These are phyloP conservation scores for Vigna hirtella DNA, from an alignment of 306 rosid genomes.

Conservation along the genomic window DNA sequence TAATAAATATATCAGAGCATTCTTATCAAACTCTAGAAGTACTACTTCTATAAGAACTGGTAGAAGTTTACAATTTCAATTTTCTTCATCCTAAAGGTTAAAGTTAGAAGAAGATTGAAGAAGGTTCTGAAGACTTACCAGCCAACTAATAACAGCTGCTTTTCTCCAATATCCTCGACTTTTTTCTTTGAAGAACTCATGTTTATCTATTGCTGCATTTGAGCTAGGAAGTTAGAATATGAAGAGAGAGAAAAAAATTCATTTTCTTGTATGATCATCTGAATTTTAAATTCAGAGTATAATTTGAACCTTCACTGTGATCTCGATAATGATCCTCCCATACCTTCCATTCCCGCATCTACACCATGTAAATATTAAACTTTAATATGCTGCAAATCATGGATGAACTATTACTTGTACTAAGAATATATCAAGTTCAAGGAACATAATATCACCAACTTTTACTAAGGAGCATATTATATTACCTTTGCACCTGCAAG, in stretches of 20 bases:
- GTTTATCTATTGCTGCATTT: conserved; percentile 37
- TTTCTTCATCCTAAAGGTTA: neutral
- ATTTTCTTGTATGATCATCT: conserved; percentile 29
- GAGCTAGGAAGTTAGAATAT: conserved; percentile 11
- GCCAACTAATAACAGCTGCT: conserved; percentile 75
- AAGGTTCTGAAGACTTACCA: conserved; percentile 46
- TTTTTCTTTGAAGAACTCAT: conserved; percentile 49
- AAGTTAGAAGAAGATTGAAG: conserved; percentile 13
- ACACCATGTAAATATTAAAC: conserved; percentile 37
- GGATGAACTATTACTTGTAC: conserved; percentile 24
- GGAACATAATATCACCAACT: conserved; percentile 1
- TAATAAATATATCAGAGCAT: no score
- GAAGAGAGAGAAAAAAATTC: conserved; percentile 20
- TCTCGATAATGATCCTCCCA: conserved; percentile 67
- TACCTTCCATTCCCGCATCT: conserved; percentile 75
- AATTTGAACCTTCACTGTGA: neutral
- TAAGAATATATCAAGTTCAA: conserved; percentile 27
- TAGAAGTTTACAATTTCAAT: neutral
- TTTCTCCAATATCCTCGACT: conserved; percentile 73
- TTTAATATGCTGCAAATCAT: conserved; percentile 37
- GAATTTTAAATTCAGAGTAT: conserved; percentile 46
- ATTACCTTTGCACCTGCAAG: conserved; percentile 82
- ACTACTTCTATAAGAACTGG: neutral
- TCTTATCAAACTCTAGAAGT: neutral
- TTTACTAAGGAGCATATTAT: conserved; percentile 11